Base-by-base conservation (phyloP, 2,329 filamentous ascomycete genomes). In the Monosporascus sp. region DNA sequence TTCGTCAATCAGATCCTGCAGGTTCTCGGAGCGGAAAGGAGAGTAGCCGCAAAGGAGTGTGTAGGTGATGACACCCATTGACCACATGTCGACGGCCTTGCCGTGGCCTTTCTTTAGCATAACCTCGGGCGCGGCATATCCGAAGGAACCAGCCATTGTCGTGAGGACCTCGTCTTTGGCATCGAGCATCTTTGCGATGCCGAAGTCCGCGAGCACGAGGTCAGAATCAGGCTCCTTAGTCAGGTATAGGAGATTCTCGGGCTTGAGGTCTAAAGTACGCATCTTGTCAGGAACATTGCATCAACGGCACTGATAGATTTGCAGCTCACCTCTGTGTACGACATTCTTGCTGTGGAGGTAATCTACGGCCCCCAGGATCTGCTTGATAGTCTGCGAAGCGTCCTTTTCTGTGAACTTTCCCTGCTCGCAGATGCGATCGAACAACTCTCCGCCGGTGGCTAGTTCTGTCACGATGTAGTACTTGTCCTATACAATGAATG, bases 21-120 rank as follows among this genome's bases (percentile, higher is more conserved):
- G 79, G 65, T 89, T 96, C 76, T 99, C 94, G 57, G 91, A 94
- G 62, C 94, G 87, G 82, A 99, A 99, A 20, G 94, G 94, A 45
- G 93, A 97, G 77, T 99, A 99, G 62, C 94, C 94, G 70, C 95
- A 99, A 50, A 99, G 88, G 27, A 99, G 80, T 17, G 94, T 99
- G 74, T 99, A 99, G 43, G 94, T 97, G 66, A 99, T 99, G 66
- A 99, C 94, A 57, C 94, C 94, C 74, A 99, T 82, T 3, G 94
- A 97, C 94, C 94, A 99, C 90, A 99, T 96, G 69, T 99, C 94
- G 36, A 97, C 94, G 5, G 94, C 90, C 74, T 97, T 99, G 69
- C 94, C 94, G 70, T 99, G 95, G 20, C 94, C 94, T 67, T 90
- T 86, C 79, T 97, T 97, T 60, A 96, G 80, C 94, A 99, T 99